Conservation (phyloP, 2,329 filamentous ascomycete species). For the Colletotrichum musae region DNA sequence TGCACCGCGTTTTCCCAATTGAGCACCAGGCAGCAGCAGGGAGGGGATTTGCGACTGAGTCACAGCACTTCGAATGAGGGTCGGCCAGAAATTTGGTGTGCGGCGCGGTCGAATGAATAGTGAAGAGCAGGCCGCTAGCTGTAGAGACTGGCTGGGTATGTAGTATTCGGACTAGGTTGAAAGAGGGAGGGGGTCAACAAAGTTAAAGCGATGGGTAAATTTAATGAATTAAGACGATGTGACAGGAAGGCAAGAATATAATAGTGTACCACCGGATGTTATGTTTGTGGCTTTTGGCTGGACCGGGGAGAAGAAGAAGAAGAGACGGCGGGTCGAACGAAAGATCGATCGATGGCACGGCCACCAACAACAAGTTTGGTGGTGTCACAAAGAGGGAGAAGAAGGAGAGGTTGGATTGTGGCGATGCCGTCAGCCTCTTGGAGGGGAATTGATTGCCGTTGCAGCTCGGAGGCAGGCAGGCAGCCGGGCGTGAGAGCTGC, state of each 20-base stretch:
- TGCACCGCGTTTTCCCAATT: slow-evolving; percentile 22
- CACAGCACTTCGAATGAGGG: slow-evolving; percentile 17
- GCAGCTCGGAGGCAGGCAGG: slow-evolving; percentile 19
- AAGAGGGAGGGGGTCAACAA: slow-evolving; percentile 4
- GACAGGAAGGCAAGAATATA: slow-evolving; percentile 6
- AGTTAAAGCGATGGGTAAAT: not conserved
- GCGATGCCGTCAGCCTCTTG: slow-evolving; percentile 29
- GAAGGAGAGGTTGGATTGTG: slow-evolving; percentile 11
- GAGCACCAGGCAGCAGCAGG: slow-evolving; percentile 37
- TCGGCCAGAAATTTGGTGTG: not conserved
- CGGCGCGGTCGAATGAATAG: too few relatives aligned
- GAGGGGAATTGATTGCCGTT: slow-evolving; percentile 18
- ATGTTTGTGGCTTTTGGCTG: slow-evolving; percentile 12
- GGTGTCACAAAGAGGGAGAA: slow-evolving; percentile 25
- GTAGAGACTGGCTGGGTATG: slow-evolving; percentile 21
- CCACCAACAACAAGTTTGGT: slow-evolving; percentile 20
- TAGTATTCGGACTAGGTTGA: not conserved
- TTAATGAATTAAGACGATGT: slow-evolving; percentile 2
- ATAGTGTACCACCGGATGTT: not conserved
- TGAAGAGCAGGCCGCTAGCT: not conserved
- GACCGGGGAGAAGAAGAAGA: not conserved
- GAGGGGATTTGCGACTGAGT: slow-evolving; percentile 26
- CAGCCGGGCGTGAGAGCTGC: not conserved
- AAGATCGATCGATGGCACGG: slow-evolving; percentile 29
- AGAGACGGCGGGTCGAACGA: slow-evolving; percentile 20